Evolutionary conservation across 2,329 filamentous ascomycete species (phyloP).

Genomic region (Fusarium staphyleae): DNA sequence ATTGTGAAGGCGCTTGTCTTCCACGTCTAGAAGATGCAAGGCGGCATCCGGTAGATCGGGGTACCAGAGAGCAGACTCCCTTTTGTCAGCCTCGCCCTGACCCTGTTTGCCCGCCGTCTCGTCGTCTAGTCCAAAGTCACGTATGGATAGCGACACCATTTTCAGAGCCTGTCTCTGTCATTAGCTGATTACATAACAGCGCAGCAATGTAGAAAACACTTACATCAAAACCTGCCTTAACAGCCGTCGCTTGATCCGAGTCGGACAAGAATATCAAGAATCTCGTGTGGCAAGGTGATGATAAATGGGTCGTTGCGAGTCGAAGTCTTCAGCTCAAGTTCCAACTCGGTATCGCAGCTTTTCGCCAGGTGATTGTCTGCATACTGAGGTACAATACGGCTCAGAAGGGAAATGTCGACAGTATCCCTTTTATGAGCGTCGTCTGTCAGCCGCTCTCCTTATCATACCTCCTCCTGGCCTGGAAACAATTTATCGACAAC

Average conservation of each 20-base stretch:
- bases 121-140: neutral
- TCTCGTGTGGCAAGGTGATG: neutral
- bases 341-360: no score
- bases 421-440: neutral
- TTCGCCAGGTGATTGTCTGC: neutral
- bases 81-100: neutral
- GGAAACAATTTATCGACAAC: conserved; percentile 1
- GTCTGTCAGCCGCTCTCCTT: neutral
- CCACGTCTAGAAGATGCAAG: neutral
- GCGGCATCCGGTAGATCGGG: conserved; percentile 8
- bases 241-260: neutral
- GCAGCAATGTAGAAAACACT: neutral
- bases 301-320: conserved; percentile 1
- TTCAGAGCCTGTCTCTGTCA: conserved; percentile 4
- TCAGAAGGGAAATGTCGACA: neutral
- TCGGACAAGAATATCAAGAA: conserved; percentile 1
- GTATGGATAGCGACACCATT: conserved; percentile 6
- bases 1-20: neutral
- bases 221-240: conserved; percentile 10
- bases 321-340: no score
- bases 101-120: neutral
- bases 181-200: neutral
- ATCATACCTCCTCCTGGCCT: conserved; percentile 5
- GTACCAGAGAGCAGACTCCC: conserved; percentile 8
- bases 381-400: neutral